Evolutionary conservation across 345 rosid species (phyloP).

Genomic region (Corchorus olitorius): DNA sequence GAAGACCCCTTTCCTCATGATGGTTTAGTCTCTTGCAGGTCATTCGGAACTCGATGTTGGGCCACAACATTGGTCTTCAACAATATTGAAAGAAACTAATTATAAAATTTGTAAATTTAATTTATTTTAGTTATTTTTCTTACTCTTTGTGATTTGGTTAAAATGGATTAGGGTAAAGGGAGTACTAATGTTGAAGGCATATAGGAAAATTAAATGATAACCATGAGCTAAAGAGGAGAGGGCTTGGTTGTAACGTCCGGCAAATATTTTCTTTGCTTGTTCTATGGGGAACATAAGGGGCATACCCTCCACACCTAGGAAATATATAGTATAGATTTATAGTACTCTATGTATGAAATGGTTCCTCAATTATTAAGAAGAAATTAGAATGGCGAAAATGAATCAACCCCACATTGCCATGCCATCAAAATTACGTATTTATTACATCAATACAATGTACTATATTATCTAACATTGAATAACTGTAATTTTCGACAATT

Average conservation of each 20-base stretch:
- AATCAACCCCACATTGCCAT: background rate
- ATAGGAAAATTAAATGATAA: background rate
- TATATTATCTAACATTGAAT: too few relatives aligned
- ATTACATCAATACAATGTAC: background rate
- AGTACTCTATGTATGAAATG: background rate
- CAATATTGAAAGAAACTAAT: too few relatives aligned
- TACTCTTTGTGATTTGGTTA: too few relatives aligned
- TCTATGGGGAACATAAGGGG: background rate
- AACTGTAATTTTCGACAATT: background rate
- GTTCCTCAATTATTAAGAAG: background rate
- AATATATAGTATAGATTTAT: background rate
- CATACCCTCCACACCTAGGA: background rate
- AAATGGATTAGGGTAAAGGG: too few relatives aligned
- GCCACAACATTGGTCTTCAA: too few relatives aligned
- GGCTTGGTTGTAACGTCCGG: background rate
- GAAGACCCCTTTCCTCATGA: too few relatives aligned
- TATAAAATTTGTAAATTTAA: too few relatives aligned
- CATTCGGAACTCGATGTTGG: too few relatives aligned
- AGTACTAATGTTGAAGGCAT: background rate
- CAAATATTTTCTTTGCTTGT: background rate
- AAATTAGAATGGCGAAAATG: background rate
- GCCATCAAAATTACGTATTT: background rate
- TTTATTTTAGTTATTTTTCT: too few relatives aligned
- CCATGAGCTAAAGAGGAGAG: background rate
- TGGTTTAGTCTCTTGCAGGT: too few relatives aligned